Evolutionary conservation across 345 rosid genomes (phyloP).

Genomic region (Linum trigynum): DNA sequence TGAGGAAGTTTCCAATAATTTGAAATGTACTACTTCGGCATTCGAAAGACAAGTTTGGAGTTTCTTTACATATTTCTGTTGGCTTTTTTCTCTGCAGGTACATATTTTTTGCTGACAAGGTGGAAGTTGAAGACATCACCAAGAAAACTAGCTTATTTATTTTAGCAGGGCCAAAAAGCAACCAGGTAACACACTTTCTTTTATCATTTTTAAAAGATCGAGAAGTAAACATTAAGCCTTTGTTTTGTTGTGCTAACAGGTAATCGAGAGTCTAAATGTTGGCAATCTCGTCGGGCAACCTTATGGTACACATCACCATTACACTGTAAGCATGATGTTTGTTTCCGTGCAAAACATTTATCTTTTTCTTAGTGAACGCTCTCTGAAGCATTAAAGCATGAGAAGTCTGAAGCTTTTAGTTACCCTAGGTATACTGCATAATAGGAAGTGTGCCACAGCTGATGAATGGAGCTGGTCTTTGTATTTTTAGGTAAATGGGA

Average conservation of each 20-base stretch:
- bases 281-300: conserved; percentile 68
- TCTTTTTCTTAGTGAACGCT: background rate
- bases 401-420: background rate
- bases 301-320: conserved; percentile 70
- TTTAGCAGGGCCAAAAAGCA: conserved; percentile 62
- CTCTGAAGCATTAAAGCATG: background rate
- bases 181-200: conserved; percentile 36
- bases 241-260: conserved; percentile 35
- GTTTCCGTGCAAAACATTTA: background rate
- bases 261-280: conserved; percentile 56
- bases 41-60: background rate
- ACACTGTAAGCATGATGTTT: conserved; percentile 42
- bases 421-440: background rate
- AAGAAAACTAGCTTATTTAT: conserved; percentile 65
- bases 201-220: conserved; percentile 10
- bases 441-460: background rate
- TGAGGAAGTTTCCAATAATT: background rate
- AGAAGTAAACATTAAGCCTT: conserved; percentile 11
- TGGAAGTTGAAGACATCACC: conserved; percentile 71
- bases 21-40: background rate
- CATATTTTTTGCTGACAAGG: conserved; percentile 77
- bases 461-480: background rate
- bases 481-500: conserved; percentile 49
- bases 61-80: background rate
- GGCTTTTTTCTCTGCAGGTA: conserved; percentile 35